Conservation (phyloP, 2,329 filamentous ascomycete species). For the Arthrinium phaeospermum region DNA sequence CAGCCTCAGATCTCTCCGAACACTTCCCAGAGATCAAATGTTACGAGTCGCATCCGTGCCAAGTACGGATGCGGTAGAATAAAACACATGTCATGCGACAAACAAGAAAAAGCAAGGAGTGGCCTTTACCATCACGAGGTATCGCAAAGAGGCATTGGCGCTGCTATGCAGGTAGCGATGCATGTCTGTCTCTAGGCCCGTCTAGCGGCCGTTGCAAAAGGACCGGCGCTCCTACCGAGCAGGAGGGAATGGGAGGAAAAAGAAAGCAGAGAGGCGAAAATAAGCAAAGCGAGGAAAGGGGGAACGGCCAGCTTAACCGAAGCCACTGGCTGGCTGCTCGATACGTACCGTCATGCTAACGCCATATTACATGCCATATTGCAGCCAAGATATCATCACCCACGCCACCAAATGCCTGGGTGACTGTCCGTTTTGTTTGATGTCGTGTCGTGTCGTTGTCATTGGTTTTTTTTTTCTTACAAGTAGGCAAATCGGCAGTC, state of each 20-base stretch:
- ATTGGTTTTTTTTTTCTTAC: background rate
- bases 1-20: slow-evolving; percentile 6
- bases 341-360: background rate
- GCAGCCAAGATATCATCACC: background rate
- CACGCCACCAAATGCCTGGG: background rate
- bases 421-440: background rate
- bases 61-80: background rate
- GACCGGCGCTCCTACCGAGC: slow-evolving; percentile 9
- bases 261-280: background rate
- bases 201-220: slow-evolving; percentile 22
- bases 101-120: background rate
- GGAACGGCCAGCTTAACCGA: background rate
- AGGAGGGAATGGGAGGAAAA: background rate
- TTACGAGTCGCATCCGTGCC: background rate
- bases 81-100: slow-evolving; percentile 7
- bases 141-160: slow-evolving; percentile 1
- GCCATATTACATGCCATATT: slow-evolving; percentile 1
- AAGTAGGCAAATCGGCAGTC: background rate
- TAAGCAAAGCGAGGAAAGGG: background rate
- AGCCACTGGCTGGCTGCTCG: background rate
- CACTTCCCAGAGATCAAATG: slow-evolving; percentile 4
- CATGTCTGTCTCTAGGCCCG: slow-evolving; percentile 11
- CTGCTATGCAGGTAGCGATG: background rate
- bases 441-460: background rate
- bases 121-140: background rate